Percentiles rank a stretch among this genome's conserved stretches.
Evolutionary conservation across 306 rosid species (phyloP).

Genomic region (Castanea sativa): DNA sequence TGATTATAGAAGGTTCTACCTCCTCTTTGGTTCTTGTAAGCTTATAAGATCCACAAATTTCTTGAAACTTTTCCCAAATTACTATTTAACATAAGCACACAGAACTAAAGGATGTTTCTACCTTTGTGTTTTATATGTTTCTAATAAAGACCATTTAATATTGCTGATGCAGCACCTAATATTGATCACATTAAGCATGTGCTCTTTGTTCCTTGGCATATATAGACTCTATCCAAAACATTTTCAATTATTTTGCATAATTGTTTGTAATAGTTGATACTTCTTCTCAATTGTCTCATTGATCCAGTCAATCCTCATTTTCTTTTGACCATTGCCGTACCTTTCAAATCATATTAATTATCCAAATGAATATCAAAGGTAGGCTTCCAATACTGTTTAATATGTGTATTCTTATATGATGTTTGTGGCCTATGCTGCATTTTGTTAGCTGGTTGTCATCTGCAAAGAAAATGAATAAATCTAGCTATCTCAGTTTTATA

Average conservation of each 20-base stretch:
- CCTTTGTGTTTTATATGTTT: not conserved
- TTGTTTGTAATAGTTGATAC: not conserved
- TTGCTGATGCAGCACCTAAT: too few relatives aligned
- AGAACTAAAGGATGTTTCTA: not conserved
- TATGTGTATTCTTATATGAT: not conserved
- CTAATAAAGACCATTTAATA: not conserved
- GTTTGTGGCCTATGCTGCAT: not conserved
- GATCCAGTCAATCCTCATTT: not conserved
- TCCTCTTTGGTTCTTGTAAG: constrained; percentile 7
- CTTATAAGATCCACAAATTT: not conserved
- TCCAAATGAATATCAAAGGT: not conserved
- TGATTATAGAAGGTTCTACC: constrained; percentile 78
- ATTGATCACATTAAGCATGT: not conserved
- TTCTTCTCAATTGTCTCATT: not conserved
- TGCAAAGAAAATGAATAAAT: not conserved
- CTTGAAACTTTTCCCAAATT: not conserved
- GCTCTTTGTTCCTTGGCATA: not conserved
- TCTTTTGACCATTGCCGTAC: not conserved
- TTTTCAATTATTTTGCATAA: not conserved
- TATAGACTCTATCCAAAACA: not conserved
- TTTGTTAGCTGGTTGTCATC: not conserved
- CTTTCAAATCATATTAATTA: not conserved
- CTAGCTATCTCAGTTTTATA: not conserved
- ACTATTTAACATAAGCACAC: too few relatives aligned
- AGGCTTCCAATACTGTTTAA: not conserved